phyloP scores from a whole-genome alignment of 768 basidiomycete genomes.

The Suillus weaverae region DNA sequence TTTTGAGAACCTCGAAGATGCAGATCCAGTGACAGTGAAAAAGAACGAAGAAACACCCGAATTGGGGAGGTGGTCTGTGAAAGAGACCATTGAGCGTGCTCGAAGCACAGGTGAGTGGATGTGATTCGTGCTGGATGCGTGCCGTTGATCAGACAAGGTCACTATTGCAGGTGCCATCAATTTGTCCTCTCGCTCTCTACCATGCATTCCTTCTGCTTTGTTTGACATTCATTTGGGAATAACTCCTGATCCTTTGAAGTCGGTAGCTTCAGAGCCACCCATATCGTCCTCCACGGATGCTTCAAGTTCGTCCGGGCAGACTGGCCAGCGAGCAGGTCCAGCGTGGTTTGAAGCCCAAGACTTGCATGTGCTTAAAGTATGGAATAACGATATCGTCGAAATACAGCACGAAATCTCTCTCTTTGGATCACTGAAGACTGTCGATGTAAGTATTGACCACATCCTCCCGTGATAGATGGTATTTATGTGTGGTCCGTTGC shows the following conservation, averaged over 20 bases:
- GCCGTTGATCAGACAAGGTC: constrained; percentile 49
- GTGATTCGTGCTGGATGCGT: constrained; percentile 33
- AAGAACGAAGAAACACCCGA: constrained; percentile 49
- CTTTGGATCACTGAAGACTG: constrained; percentile 76
- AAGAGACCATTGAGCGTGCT: constrained; percentile 76
- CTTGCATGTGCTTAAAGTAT: constrained; percentile 70
- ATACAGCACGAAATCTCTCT: constrained; percentile 82
- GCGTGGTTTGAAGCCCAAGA: constrained; percentile 86
- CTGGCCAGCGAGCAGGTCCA: constrained; percentile 45
- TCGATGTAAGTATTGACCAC: constrained; percentile 59
- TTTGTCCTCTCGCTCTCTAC: constrained; percentile 68
- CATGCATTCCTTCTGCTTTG: constrained; percentile 72
- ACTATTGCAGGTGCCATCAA: constrained; percentile 65
- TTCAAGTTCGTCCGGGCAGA: constrained; percentile 35
- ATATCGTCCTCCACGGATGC: constrained; percentile 40
- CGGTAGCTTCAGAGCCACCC: constrained; percentile 61
- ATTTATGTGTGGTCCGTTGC: neutral
- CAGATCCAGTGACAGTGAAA: constrained; percentile 22
- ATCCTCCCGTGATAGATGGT: neutral
- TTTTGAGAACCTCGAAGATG: constrained; percentile 50
- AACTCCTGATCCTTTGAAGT: constrained; percentile 67
- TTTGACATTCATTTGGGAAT: constrained; percentile 81
- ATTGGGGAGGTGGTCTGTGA: constrained; percentile 61
- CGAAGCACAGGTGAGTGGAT: constrained; percentile 67
- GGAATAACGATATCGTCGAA: constrained; percentile 78